Evolutionary conservation across 2,329 filamentous ascomycete genomes (phyloP).

Genomic region (Coleophoma crateriformis): DNA sequence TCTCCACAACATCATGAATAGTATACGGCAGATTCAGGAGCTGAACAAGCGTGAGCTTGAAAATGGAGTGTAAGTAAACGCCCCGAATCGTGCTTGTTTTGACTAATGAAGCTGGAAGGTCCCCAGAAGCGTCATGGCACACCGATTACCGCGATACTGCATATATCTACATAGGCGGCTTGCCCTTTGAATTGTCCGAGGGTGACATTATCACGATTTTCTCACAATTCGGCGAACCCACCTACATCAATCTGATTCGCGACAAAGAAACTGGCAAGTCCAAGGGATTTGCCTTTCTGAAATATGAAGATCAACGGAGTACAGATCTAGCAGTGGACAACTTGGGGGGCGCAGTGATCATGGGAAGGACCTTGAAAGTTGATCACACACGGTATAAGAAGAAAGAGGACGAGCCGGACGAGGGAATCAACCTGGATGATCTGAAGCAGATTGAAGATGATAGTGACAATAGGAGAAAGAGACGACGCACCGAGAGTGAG

Average conservation of each 20-base stretch:
- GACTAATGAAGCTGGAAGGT: conserved; percentile 38
- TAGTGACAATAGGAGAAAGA: conserved; percentile 39
- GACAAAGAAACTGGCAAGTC: conserved; percentile 97
- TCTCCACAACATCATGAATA: conserved; percentile 75
- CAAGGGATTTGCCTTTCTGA: conserved; percentile 90
- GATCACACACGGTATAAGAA: conserved; percentile 92
- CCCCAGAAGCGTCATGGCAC: conserved; percentile 89
- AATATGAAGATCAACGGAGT: conserved; percentile 96
- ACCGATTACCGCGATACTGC: conserved; percentile 96
- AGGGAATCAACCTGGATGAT: conserved; percentile 47
- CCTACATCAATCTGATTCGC: conserved; percentile 84
- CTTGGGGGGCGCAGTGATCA: conserved; percentile 76
- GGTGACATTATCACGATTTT: conserved; percentile 96
- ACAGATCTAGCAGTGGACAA: conserved; percentile 97
- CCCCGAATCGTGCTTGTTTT: not conserved
- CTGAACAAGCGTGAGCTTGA: conserved; percentile 95
- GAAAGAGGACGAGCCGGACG: conserved; percentile 69
- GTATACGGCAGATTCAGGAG: conserved; percentile 84
- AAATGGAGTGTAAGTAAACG: conserved; percentile 64
- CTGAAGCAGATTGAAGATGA: conserved; percentile 25
- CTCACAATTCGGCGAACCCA: conserved; percentile 93
- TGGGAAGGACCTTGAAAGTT: conserved; percentile 76
- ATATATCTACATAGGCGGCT: conserved; percentile 91
- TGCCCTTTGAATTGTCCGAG: conserved; percentile 89
- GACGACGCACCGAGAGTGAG: conserved; percentile 26